phyloP scores from a whole-genome alignment of 495 filamentous ascomycete species.

The Tuber microsphaerosporum region DNA sequence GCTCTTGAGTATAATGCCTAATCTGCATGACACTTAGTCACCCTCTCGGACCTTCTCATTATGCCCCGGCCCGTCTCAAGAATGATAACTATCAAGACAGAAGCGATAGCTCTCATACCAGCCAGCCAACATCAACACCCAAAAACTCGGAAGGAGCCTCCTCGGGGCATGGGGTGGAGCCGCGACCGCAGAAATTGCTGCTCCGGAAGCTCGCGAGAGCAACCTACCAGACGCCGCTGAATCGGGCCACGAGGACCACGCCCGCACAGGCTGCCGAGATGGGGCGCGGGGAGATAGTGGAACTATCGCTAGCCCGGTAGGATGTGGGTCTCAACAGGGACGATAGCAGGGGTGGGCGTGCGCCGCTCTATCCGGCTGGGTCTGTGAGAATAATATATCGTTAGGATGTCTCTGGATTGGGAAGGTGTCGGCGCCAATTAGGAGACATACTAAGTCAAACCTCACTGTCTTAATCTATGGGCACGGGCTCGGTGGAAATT shows the following conservation, averaged over 20 bases:
- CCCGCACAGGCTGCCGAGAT: no score
- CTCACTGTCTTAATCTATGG: background rate
- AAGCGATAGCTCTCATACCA: background rate
- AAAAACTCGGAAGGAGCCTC: no score
- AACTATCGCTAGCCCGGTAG: constrained; percentile 25
- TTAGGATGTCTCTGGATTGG: constrained; percentile 31
- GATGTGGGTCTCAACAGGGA: constrained; percentile 14
- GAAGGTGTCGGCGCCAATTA: constrained; percentile 10
- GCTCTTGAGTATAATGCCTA: background rate
- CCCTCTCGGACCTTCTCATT: background rate
- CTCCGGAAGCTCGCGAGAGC: background rate
- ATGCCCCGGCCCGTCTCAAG: background rate
- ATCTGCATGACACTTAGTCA: background rate
- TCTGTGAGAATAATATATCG: constrained; percentile 30
- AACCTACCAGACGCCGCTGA: constrained; percentile 31
- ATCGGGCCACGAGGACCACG: constrained; percentile 29
- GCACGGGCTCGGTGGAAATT: background rate
- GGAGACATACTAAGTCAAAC: background rate
- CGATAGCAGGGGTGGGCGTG: constrained; percentile 5
- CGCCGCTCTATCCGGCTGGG: constrained; percentile 41
- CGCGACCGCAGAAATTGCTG: background rate
- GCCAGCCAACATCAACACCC: no score
- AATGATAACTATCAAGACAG: background rate
- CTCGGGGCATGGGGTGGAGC: no score
- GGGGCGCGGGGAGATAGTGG: constrained; percentile 18